Conservation (phyloP, 805 yeast genomes). For the Starmerella geochares region DNA sequence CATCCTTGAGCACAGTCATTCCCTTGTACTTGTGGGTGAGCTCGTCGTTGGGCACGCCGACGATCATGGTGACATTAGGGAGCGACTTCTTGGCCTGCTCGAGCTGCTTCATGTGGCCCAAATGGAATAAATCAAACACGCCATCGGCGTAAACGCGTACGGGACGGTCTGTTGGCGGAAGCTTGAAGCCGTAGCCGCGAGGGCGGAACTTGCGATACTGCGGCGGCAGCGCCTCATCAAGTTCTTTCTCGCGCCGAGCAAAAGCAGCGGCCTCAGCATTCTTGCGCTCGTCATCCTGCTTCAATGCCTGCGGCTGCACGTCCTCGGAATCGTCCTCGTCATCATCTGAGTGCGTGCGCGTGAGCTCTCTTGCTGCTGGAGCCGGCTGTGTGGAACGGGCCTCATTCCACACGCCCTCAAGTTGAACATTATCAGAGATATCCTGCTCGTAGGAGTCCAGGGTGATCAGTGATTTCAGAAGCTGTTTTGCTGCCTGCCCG, state of each 20-base stretch:
- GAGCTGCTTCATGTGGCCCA: conserved; percentile 95
- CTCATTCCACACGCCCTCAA: conserved; percentile 23
- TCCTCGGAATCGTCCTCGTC: conserved; percentile 4
- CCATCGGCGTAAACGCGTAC: conserved; percentile 97
- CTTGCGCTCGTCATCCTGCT: conserved; percentile 19
- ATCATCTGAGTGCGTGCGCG: not conserved
- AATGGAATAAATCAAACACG: conserved; percentile 88
- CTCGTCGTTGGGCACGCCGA: conserved; percentile 83
- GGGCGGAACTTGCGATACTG: conserved; percentile 72
- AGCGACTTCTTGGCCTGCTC: conserved; percentile 94
- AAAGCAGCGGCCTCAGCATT: conserved; percentile 28
- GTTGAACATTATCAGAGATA: conserved; percentile 21
- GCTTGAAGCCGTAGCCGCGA: conserved; percentile 60
- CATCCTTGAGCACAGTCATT: conserved; percentile 77
- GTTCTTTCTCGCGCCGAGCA: conserved; percentile 44
- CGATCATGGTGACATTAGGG: conserved; percentile 71
- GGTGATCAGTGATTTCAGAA: conserved; percentile 21
- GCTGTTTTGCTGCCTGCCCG: conserved; percentile 17
- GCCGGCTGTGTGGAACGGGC: not conserved
- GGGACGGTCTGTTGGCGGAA: conserved; percentile 79
- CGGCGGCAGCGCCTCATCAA: conserved; percentile 56
- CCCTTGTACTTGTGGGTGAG: conserved; percentile 92
- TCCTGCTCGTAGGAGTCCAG: conserved; percentile 26
- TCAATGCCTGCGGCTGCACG: not conserved
- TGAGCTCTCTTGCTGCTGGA: conserved; percentile 6